A percentile compares a stretch with the other conserved stretches of the same genome.
phyloP scores from a whole-genome alignment of 805 yeast species.

The Saccharomycopsis sp. region DNA sequence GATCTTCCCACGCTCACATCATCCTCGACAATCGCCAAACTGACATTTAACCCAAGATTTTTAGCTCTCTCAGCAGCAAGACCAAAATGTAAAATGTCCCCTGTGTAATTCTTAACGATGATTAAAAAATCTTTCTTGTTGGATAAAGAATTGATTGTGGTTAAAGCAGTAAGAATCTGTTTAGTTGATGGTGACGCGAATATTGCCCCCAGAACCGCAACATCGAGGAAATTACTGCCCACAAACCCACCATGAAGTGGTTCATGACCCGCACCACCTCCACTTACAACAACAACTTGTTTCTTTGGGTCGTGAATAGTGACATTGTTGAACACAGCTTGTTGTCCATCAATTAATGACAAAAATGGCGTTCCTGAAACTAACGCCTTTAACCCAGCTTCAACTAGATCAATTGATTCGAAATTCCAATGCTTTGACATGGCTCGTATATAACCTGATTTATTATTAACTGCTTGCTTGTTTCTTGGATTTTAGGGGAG shows the following conservation, averaged over 20 bases:
- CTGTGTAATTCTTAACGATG: slow-evolving; percentile 88
- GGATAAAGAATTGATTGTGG: slow-evolving; percentile 29
- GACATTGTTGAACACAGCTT: slow-evolving; percentile 40
- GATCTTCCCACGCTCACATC: slow-evolving; percentile 92
- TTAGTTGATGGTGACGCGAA: slow-evolving; percentile 94
- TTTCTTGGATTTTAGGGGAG: no score
- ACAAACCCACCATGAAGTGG: slow-evolving; percentile 91
- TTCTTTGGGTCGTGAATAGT: slow-evolving; percentile 25
- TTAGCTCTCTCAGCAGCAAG: slow-evolving; percentile 84
- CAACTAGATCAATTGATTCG: slow-evolving; percentile 25
- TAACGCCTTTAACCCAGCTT: slow-evolving; percentile 43
- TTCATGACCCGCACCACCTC: slow-evolving; percentile 97
- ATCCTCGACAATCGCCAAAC: slow-evolving; percentile 75
- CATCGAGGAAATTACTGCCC: slow-evolving; percentile 75
- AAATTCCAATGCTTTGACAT: slow-evolving; percentile 45
- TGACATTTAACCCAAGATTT: slow-evolving; percentile 64
- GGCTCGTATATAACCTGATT: no score
- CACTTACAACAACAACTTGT: slow-evolving; percentile 71
- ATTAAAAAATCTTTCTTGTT: slow-evolving; percentile 59
- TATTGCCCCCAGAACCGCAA: slow-evolving; percentile 85
- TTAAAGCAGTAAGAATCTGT: slow-evolving; percentile 67
- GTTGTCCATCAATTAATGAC: slow-evolving; percentile 46
- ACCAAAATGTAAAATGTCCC: slow-evolving; percentile 90
- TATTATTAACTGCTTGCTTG: no score
- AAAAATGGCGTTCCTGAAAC: slow-evolving; percentile 49